Evolutionary conservation across 495 filamentous ascomycete species (phyloP), one percentile per base, ranked within the genome.

Genomic region (Symbiotaphrina buchneri): DNA sequence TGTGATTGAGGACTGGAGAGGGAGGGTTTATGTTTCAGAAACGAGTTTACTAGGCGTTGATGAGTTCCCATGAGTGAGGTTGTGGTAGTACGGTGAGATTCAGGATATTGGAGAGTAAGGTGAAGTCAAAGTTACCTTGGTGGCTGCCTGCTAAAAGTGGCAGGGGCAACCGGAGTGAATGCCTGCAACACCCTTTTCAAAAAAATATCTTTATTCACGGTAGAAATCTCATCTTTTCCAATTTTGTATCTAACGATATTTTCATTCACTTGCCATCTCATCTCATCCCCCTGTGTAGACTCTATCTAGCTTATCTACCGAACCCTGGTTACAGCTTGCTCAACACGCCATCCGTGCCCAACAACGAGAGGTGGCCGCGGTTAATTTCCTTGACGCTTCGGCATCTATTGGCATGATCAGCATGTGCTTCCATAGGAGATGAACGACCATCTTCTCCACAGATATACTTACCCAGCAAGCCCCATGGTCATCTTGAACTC

Each of bases 401-500:
- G 22, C 22, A n/a, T n/a, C n/a, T n/a, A n/a, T n/a, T n/a, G n/a
- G n/a, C n/a, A n/a, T n/a, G n/a, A n/a, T n/a, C n/a, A n/a, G n/a
- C n/a, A n/a, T n/a, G n/a, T n/a, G n/a, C n/a, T n/a, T n/a, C n/a
- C n/a, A n/a, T n/a, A n/a, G n/a, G n/a, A n/a, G n/a, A n/a, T n/a
- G n/a, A n/a, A n/a, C n/a, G n/a, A n/a, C n/a, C n/a, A n/a, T n/a
- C n/a, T n/a, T n/a, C n/a, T n/a, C n/a, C n/a, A n/a, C n/a, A n/a
- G n/a, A n/a, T n/a, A n/a, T n/a, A n/a, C n/a, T n/a, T n/a, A 25
- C 8, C 22, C 22, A 7, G 22, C 22, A 13, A 25, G 22, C 8
- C 22, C 22, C 22, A 25, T 25, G 7, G 22, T 25, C 13, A 13
- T 25, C 7, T 8, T 25, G 8, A 38, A 27, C 24, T 39, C 36